Base-by-base conservation (phyloP, 2,329 filamentous ascomycete genomes). In the Zymoseptoria crescenta region DNA sequence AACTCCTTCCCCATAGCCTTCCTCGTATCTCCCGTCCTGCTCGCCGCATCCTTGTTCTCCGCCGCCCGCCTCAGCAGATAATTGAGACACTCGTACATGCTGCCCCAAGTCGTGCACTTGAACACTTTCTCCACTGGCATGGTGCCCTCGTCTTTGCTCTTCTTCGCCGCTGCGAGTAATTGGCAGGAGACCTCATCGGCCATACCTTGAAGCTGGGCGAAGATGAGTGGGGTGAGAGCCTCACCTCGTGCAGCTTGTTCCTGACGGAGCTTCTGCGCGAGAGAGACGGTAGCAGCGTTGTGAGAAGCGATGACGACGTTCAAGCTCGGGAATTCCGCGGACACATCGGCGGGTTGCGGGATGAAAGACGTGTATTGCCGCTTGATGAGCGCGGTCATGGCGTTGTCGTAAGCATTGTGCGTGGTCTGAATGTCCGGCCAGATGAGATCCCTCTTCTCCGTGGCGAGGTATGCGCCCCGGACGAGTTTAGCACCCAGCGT, bases 131-230 rank as follows among this genome's bases (percentile, higher is more conserved):
- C 75, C 51, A 52, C 51, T 8, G 51, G 51, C n/a, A 19, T 29
- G 1, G 29, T 52, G n/a, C 51, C 51, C 58, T 72, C 69, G 0
- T 68, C 68, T 48, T 72, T 72, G 67, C 68, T 67, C 68, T 74
- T 63, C 9, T 75, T 73, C 30, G 74, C 78, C 6, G 75, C 68
- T 59, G 81, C 74, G 16, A 85, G 71, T 0, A 85, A 71, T 2
- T 76, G 74, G 64, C 81, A 81, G 59, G 87, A 91, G 56, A 97
- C 85, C 71, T 96, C 92, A 67, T 97, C 93, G 1, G 93, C 93
- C 93, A 97, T 97, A 49, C 93, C 92, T 77, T 93, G 88, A 0
- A 96, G 82, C 76, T 96, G 92, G 2, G 88, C 88, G 72, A 90
- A 91, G 0, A 76, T 74, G 8, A 84, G 74, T 2, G 79, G 75